Base-by-base conservation (phyloP, 768 basidiomycete genomes). In the Dioszegia aurantiaca region DNA sequence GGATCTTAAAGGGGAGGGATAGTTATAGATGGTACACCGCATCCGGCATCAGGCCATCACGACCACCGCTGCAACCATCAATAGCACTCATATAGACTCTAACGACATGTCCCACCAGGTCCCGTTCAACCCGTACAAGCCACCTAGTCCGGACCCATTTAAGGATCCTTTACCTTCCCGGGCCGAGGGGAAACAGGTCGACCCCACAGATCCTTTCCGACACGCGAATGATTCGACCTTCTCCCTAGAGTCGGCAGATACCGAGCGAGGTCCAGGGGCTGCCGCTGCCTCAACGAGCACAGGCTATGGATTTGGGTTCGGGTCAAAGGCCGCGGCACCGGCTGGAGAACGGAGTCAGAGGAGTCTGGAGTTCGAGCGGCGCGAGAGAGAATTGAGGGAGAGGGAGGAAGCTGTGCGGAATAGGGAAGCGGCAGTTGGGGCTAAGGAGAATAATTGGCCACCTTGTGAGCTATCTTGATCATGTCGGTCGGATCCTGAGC, bases 401-500 rank as follows among this genome's bases (percentile, higher is more conserved):
- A 61, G 67, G 43, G 75, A 76, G 56, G 87, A 86, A 30, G 86
- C 90, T 56, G 77, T 98, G 9, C 83, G 82, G 44, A 82, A 82
- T 61, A 81, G 94, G 42, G 92, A 97, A 78, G 81, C 80, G 54
- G 91, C 93, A 63, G 81, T 98, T 28, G 68, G 69, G 12, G 59
- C 64, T 39, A 65, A 82, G 44, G 89, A 90, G 65, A 93, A 89
- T 74, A 99, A 99, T 78, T 99, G 89, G 86, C 94, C 94, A 31
- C 85, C 85, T 14, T 93, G 91, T 88, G 67, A 72, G 88, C n/a
- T n/a, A n/a, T 80, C 14, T 16, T 14, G 47, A 21, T 24, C n/a
- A n/a, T n/a, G n/a, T n/a, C n/a, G n/a, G n/a, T n/a, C n/a, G n/a
- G 37, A 19, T 12, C 37, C n/a, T 23, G 4, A 4, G 19, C 49